phyloP scores from a whole-genome alignment of 1,284 basidiomycete genomes.

The Cutaneotrichosporon sp. region DNA sequence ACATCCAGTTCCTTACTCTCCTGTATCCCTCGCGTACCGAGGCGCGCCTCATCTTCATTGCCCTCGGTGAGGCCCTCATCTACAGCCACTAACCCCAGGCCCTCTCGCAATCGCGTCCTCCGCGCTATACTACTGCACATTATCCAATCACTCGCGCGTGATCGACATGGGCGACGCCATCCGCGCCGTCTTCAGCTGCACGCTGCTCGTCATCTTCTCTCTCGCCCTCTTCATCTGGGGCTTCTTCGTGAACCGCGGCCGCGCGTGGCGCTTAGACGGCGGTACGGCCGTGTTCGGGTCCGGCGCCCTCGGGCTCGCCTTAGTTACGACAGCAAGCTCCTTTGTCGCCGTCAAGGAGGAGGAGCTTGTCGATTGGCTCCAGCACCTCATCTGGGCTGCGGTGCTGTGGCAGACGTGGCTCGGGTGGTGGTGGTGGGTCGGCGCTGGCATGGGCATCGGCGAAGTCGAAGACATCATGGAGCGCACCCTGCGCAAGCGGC shows the following conservation, averaged over 20 bases:
- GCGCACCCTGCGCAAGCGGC: constrained; percentile 45
- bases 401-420: constrained; percentile 82
- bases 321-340: constrained; percentile 77
- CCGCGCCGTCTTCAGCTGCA: constrained; percentile 52
- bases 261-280: constrained; percentile 94
- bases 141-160: constrained; percentile 55
- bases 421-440: constrained; percentile 99
- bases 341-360: constrained; percentile 82
- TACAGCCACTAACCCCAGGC: constrained; percentile 54
- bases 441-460: constrained; percentile 71
- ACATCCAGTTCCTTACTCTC: constrained; percentile 96
- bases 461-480: constrained; percentile 55
- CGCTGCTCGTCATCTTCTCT: constrained; percentile 91
- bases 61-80: constrained; percentile 64
- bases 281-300: constrained; percentile 93
- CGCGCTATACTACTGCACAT: constrained; percentile 78
- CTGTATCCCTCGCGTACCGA: constrained; percentile 94
- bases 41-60: constrained; percentile 78
- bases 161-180: constrained; percentile 30
- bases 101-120: constrained; percentile 85
- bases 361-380: constrained; percentile 81
- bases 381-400: constrained; percentile 78
- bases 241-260: constrained; percentile 78
- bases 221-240: constrained; percentile 89
- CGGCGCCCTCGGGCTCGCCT: constrained; percentile 73